Conservation (phyloP, 176 grass and related monocot genomes). For the barley (Hordeum vulgare) region MorexV3_pseudomolecules_assembly NC_058518.1:322759373-322759872, state of each 20-base stretch:
- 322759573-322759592: not conserved
- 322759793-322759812: not conserved
- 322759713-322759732: not conserved
- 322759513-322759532: slow-evolving; percentile 29
- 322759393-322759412: slow-evolving; percentile 11
- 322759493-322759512: not conserved
- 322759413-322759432: slow-evolving; percentile 27
- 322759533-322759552: not conserved
- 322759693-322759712: not conserved
- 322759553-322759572: not conserved
- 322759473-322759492: not conserved
- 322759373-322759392: slow-evolving; percentile 1
- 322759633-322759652: not conserved
- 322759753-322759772: not conserved
- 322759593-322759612: not conserved
- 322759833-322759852: slow-evolving; percentile 1
- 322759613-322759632: slow-evolving; percentile 10
- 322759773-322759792: not conserved
- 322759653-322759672: not conserved
- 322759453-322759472: not conserved
- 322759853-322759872: not conserved
- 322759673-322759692: not conserved
- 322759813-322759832: slow-evolving; percentile 2
- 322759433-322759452: not conserved
- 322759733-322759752: not conserved